Conservation (phyloP, 352 stramenopile genomes). For the Thalassiosira allenii region DNA sequence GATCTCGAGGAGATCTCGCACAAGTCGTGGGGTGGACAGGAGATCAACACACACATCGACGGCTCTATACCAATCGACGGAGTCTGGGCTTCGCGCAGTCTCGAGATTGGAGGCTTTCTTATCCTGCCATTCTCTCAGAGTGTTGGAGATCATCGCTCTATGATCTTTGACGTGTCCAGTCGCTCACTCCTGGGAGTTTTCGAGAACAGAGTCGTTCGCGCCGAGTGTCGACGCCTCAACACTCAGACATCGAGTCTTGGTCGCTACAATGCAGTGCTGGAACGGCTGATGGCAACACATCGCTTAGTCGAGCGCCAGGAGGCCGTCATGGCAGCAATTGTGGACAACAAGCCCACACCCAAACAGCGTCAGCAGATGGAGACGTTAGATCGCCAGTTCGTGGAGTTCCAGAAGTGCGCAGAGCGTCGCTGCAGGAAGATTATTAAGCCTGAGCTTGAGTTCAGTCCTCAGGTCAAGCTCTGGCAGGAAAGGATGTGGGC, state of each 20-base stretch:
- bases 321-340: neutral
- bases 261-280: neutral
- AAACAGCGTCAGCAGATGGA: constrained; percentile 1
- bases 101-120: constrained; percentile 26
- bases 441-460: constrained; percentile 5
- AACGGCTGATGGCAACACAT: neutral
- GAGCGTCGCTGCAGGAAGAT: constrained; percentile 21
- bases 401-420: constrained; percentile 11
- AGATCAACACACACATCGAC: constrained; percentile 29
- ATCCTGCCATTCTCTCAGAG: constrained; percentile 20
- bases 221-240: constrained; percentile 25
- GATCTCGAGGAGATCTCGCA: neutral
- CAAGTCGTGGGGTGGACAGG: neutral
- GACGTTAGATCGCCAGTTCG: neutral
- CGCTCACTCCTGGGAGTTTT: constrained; percentile 15
- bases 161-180: constrained; percentile 38
- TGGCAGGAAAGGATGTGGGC: constrained; percentile 20
- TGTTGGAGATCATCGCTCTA: constrained; percentile 31
- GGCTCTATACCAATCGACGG: constrained; percentile 26
- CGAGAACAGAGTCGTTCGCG: constrained; percentile 9
- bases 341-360: neutral
- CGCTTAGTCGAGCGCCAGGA: neutral
- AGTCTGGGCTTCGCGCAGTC: constrained; percentile 5
- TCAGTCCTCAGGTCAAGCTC: constrained; percentile 8
- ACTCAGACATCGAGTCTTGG: neutral